Conservation (phyloP, 176 grass and related monocot genomes). For the Oryza nivara region DNA sequence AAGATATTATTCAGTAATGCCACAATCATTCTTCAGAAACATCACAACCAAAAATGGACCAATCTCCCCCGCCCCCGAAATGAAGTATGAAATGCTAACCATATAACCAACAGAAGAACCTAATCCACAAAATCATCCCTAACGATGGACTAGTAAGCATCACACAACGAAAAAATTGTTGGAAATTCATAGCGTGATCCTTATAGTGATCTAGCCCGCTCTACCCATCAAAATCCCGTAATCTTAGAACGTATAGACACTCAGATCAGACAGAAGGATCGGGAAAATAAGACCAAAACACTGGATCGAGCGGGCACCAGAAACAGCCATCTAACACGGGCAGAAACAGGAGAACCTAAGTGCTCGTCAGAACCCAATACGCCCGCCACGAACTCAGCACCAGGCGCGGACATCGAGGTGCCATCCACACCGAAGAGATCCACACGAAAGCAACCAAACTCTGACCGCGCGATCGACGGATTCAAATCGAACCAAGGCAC, state of each 20-base stretch:
- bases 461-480: constrained; percentile 9
- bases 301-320: neutral
- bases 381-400: neutral
- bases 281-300: neutral
- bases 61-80: neutral
- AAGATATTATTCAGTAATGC: neutral
- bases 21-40: neutral
- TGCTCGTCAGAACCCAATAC: neutral
- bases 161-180: neutral
- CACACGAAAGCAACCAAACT: neutral
- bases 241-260: neutral
- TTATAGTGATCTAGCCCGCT: neutral
- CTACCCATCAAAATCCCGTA: neutral
- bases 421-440: neutral
- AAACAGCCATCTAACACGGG: neutral
- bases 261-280: neutral
- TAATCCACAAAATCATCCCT: neutral
- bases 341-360: neutral
- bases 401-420: neutral
- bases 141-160: neutral
- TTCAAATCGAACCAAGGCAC: neutral
- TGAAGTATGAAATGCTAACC: neutral
- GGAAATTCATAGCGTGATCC: neutral
- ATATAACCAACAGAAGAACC: neutral
- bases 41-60: neutral